Evolutionary conservation across 176 grass and related monocot genomes (phyloP), one percentile per base, ranked within the genome.

Genomic region (Triticum monococcum): DNA sequence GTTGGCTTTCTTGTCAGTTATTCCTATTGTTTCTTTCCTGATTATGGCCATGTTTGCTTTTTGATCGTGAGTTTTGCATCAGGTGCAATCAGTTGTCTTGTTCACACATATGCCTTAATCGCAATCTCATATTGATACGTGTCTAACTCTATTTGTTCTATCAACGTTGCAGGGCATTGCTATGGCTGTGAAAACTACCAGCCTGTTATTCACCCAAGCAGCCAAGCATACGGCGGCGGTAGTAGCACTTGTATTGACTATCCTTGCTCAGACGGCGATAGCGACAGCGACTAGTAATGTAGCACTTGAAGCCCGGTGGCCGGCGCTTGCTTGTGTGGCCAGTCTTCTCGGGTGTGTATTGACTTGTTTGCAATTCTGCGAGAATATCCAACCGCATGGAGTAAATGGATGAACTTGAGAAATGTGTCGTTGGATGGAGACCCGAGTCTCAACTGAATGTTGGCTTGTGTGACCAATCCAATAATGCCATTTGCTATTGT

Each of bases 191-290:
- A 52, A 18, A 45, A 45, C 24, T 25, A 52, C 14, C 7, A 50
- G 24, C 72, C 72, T 75, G 72, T 75, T 48, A 1, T 75, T 48
- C 72, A 75, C 43, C 72, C 72, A 30, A 75, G 43, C 43, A 75
- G 24, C 24, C 41, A 75, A 75, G 43, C 41, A 30, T 75, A 75
- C 8, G 72, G 72, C 2, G 72, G 72, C 0, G 72, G 72, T 9
- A 75, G 72, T 75, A 75, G 72, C 30, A 75, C 72, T 17, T 75
- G 41, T 45, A 75, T 75, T 4, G 28, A 50, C 5, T 52, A 50
- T 18, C 72, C 72, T 30, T 3, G 43, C 0, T 50, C 72, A 0
- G 72, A 75, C 2, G 43, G 72, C 25, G 54, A 57, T 1, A 50
- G 43, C 13, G 24, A 75, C 13, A 75, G 41, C 11, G 41, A 45